Evolutionary conservation across 1,284 basidiomycete genomes (phyloP).

Genomic region (Vanrija sp.): DNA sequence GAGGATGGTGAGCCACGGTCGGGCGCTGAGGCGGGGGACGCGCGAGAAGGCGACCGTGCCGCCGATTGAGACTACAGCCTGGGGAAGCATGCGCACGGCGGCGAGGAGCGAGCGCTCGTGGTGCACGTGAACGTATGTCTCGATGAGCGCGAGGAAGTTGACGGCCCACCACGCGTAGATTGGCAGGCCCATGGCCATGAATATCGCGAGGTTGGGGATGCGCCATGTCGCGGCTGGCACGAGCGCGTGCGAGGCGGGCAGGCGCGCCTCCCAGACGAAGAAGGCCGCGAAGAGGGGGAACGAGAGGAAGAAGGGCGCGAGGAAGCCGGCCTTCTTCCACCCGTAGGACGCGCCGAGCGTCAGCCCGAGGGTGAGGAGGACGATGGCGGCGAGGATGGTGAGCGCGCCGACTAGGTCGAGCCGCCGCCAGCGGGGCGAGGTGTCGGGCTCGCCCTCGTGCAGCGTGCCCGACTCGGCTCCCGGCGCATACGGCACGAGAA

Average conservation of each 20-base stretch:
- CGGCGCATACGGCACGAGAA: conserved; percentile 19
- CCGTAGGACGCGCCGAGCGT: conserved; percentile 42
- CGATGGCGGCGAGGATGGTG: conserved; percentile 33
- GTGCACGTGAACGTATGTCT: conserved; percentile 19
- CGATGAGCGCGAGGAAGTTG: conserved; percentile 19
- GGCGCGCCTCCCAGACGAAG: conserved; percentile 32
- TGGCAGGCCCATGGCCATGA: conserved; percentile 33
- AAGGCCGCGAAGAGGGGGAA: conserved; percentile 32
- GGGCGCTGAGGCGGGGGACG: conserved; percentile 16
- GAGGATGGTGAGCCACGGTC: conserved; percentile 25
- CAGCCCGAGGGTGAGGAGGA: conserved; percentile 43
- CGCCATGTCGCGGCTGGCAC: conserved; percentile 38
- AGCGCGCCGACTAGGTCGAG: conserved; percentile 37
- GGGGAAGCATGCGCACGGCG: conserved; percentile 28
- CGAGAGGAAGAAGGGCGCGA: conserved; percentile 43
- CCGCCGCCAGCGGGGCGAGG: conserved; percentile 21
- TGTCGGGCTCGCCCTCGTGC: conserved; percentile 18
- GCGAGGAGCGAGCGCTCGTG: conserved; percentile 26
- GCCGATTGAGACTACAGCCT: conserved; percentile 19
- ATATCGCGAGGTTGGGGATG: conserved; percentile 39
- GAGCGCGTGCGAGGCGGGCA: conserved; percentile 34
- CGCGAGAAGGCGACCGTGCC: conserved; percentile 9
- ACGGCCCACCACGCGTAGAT: conserved; percentile 41
- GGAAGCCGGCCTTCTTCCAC: conserved; percentile 38
- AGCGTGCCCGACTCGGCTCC: no score